Percentiles rank a stretch among this genome's conserved stretches.
phyloP scores from a whole-genome alignment of 106 monocot genomes.

The Cymbidium sinense region DNA sequence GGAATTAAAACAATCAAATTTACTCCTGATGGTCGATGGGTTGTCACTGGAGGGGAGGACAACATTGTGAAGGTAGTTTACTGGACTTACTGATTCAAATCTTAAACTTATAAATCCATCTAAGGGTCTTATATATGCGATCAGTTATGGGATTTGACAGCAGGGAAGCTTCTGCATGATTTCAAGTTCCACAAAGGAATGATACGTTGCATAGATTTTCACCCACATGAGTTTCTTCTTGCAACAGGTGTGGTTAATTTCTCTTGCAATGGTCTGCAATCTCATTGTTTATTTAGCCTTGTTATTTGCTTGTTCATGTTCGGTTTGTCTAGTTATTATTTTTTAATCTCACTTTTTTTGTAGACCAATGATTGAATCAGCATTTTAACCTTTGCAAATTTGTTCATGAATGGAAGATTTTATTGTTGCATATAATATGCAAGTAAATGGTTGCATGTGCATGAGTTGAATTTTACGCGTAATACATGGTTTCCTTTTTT shows the following conservation, averaged over 20 bases:
- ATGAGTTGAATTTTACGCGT: neutral
- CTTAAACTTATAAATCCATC: constrained; percentile 4
- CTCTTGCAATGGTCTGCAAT: neutral
- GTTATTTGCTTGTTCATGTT: neutral
- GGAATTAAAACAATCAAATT: constrained; percentile 71
- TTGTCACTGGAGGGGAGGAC: constrained; percentile 95
- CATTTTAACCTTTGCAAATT: neutral
- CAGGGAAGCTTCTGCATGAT: constrained; percentile 89
- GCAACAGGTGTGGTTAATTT: constrained; percentile 63
- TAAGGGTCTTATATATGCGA: constrained; percentile 2
- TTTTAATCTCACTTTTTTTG: neutral
- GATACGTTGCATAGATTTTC: constrained; percentile 78
- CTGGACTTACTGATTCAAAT: neutral
- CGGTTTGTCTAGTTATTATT: neutral
- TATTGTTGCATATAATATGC: neutral
- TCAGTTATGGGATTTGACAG: constrained; percentile 92
- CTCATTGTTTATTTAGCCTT: neutral
- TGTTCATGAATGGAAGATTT: neutral
- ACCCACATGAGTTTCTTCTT: constrained; percentile 91
- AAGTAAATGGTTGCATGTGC: neutral
- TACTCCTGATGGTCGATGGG: constrained; percentile 95
- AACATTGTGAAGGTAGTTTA: constrained; percentile 67
- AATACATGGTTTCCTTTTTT: neutral
- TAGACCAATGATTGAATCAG: neutral
- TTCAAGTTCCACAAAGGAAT: constrained; percentile 73